Evolutionary conservation across 129 eudicot genomes (phyloP).

Genomic region (Rutidosis leptorrhynchoides): DNA sequence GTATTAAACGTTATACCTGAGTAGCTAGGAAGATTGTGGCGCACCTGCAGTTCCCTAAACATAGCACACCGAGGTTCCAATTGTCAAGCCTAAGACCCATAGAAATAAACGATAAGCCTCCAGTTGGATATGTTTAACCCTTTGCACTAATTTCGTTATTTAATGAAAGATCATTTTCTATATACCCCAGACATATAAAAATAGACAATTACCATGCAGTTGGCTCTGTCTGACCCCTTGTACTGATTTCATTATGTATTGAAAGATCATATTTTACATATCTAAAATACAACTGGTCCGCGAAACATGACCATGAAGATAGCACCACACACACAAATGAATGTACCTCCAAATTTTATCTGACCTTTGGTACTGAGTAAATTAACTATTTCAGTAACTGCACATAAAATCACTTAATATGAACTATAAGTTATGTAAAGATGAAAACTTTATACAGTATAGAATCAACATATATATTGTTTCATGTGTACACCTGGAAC

Average conservation of each 20-base stretch:
- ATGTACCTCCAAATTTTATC: conserved; percentile 75
- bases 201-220: conserved; percentile 68
- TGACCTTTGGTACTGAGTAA: conserved; percentile 66
- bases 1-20: conserved; percentile 76
- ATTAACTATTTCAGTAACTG: conserved; percentile 89
- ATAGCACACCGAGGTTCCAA: conserved; percentile 84
- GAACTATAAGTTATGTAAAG: too few species aligned
- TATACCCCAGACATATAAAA: conserved; percentile 51
- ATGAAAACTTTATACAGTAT: too few species aligned
- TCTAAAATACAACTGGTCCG: conserved; percentile 76
- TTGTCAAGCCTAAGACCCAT: too few species aligned
- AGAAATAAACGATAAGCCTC: too few species aligned
- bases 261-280: conserved; percentile 30
- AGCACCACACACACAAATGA: conserved; percentile 84
- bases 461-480: too few species aligned
- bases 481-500: too few species aligned
- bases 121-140: too few species aligned
- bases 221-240: conserved; percentile 82
- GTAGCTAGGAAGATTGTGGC: too few species aligned
- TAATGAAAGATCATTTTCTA: too few species aligned
- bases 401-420: conserved; percentile 39
- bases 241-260: conserved; percentile 56
- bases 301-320: conserved; percentile 79
- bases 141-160: too few species aligned
- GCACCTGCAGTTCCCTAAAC: conserved; percentile 93